Evolutionary conservation across 2,329 filamentous ascomycete genomes (phyloP), one percentile per base, ranked within the genome.

Genomic region (Aspergillus calidoustus): DNA sequence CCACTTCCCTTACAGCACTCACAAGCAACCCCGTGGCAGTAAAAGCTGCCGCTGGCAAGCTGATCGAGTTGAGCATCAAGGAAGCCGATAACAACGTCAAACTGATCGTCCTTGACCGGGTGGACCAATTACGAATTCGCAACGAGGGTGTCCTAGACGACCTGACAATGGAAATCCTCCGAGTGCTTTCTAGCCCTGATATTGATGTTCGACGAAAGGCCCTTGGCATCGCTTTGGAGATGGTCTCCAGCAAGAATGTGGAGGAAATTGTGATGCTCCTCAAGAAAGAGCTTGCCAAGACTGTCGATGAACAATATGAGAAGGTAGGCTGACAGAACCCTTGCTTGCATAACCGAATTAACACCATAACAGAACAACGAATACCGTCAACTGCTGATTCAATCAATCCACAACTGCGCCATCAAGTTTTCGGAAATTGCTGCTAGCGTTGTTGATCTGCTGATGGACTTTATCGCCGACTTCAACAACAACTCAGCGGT

Each of bases 41-140:
- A 62, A 99, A 98, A 81, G 95, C 95, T 28, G 95, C 95, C 9
- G 95, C 95, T 15, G 87, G 88, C 69, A 99, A 99, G 75, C 95
- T 99, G 76, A 97, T 98, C 66, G 95, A 99, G 78, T 84, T 99
- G 8, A 93, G 91, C 75, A 97, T 99, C 76, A 97, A 96, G 80
- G 95, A 98, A 79, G 90, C 95, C 0, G 95, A 99, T 77, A 99
- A 99, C 83, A 99, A 99, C 74, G 95, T 99, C 66, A 99, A 99
- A 82, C 88, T 99, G 50, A 99, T 99, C 69, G 95, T 99, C 22
- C 84, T 99, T 48, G 95, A 98, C 73, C 90, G 94, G 50, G 95
- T 99, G 43, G 91, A 97, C 71, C 89, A 94, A 71, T 79, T 97
- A 65, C 87, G 93, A 69, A 89, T 90, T 75, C 92, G 92, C 78